Conservation (phyloP, 2,329 filamentous ascomycete species). For the Zasmidium angulare region DNA sequence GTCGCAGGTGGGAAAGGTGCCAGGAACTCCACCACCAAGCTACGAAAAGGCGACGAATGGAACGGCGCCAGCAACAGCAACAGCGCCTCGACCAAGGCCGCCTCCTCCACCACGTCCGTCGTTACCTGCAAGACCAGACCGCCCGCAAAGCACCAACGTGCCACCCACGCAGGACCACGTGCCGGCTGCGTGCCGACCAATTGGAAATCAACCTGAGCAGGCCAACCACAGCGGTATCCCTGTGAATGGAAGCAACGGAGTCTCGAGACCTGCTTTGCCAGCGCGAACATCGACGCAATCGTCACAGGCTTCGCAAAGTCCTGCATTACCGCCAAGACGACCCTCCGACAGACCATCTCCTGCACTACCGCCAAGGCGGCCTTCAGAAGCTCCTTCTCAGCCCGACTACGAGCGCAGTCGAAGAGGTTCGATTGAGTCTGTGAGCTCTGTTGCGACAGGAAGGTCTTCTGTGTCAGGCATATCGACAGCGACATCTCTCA, state of each 20-base stretch:
- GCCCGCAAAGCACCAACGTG: conserved; percentile 36
- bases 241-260: conserved; percentile 25
- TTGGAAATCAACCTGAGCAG: conserved; percentile 42
- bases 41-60: conserved; percentile 21
- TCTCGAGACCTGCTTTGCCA: conserved; percentile 45
- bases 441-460: conserved; percentile 50
- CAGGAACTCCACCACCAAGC: conserved; percentile 35
- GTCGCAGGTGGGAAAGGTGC: conserved; percentile 42
- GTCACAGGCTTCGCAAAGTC: conserved; percentile 33
- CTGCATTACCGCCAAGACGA: conserved; percentile 51
- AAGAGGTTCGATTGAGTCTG: conserved; percentile 50
- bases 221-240: conserved; percentile 10
- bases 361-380: conserved; percentile 45
- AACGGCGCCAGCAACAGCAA: not conserved
- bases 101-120: conserved; percentile 37
- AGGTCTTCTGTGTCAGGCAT: conserved; percentile 51
- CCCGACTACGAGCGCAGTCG: conserved; percentile 33
- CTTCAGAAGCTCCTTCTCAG: conserved; percentile 39
- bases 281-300: conserved; percentile 42
- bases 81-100: conserved; percentile 33
- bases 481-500: conserved; percentile 40
- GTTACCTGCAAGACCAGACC: conserved; percentile 34
- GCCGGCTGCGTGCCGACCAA: conserved; percentile 32
- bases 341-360: conserved; percentile 35
- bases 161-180: conserved; percentile 41